Percentiles rank a stretch among this genome's conserved stretches.
Conservation (phyloP, 2,329 filamentous ascomycete genomes). For the Grosmannia clavigera region DNA sequence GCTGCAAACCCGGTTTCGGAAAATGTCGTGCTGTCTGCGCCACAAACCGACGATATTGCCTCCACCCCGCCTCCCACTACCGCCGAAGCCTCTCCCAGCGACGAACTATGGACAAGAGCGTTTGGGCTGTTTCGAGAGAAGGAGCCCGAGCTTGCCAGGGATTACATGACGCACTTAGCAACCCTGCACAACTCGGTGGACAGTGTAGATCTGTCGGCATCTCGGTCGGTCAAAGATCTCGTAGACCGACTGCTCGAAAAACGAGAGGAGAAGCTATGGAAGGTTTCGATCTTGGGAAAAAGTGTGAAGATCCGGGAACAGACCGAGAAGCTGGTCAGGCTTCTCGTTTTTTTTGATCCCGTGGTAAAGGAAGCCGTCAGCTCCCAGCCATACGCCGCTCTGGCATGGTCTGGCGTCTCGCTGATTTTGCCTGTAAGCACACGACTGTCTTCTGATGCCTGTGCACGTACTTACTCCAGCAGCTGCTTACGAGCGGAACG, state of each 20-base stretch:
- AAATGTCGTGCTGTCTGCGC: no score
- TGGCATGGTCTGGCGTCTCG: neutral
- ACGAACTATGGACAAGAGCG: neutral
- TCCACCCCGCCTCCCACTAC: no score
- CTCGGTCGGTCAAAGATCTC: neutral
- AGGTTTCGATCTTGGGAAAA: neutral
- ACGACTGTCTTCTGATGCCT: neutral
- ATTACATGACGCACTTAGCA: neutral
- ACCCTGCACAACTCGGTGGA: neutral
- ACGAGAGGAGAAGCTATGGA: neutral
- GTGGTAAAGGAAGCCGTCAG: neutral
- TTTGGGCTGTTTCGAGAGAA: conserved; percentile 14
- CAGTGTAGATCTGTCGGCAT: neutral
- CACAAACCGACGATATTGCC: no score
- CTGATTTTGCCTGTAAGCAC: neutral
- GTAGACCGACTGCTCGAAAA: neutral
- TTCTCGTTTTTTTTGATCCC: neutral
- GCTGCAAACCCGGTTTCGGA: no score
- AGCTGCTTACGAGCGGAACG: neutral
- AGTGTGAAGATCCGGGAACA: neutral
- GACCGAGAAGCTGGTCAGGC: neutral
- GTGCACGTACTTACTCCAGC: neutral
- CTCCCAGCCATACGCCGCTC: neutral
- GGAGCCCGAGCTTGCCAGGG: neutral
- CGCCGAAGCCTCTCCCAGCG: no score